Conservation (phyloP, 2,329 filamentous ascomycete species). For the Chaetomium sp. region DNA sequence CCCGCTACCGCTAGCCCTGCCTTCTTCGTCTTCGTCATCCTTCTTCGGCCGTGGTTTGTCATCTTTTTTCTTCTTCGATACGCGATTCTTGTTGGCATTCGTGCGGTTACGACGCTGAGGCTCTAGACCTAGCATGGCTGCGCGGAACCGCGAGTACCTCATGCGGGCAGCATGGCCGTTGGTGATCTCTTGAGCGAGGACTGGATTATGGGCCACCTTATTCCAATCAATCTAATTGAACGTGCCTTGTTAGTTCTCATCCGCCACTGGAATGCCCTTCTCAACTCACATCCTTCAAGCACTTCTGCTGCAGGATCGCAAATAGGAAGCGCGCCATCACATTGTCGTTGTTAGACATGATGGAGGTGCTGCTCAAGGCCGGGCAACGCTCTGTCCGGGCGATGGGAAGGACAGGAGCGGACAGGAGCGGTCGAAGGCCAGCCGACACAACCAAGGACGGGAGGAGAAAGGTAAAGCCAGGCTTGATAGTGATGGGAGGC, state of each 20-base stretch:
- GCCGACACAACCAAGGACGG: constrained; percentile 15
- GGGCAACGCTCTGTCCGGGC: constrained; percentile 1
- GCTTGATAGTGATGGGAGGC: not conserved
- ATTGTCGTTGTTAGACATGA: constrained; percentile 51
- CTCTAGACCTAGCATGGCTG: constrained; percentile 41
- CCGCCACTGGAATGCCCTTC: not conserved
- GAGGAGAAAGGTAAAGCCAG: constrained; percentile 2
- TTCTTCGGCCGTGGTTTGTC: constrained; percentile 27
- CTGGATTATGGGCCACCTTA: constrained; percentile 47
- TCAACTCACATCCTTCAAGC: constrained; percentile 51
- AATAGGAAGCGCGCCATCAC: constrained; percentile 53
- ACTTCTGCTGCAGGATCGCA: constrained; percentile 54
- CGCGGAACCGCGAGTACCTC: constrained; percentile 49
- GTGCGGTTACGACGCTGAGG: constrained; percentile 42
- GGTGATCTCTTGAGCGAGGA: constrained; percentile 47
- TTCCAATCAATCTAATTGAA: constrained; percentile 51
- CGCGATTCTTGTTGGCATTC: constrained; percentile 34
- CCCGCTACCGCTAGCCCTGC: constrained; percentile 1
- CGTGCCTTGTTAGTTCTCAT: not conserved
- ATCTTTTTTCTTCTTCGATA: constrained; percentile 42
- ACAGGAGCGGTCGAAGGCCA: constrained; percentile 14
- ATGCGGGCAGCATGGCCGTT: constrained; percentile 57
- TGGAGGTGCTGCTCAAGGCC: constrained; percentile 21
- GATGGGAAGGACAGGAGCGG: constrained; percentile 4
- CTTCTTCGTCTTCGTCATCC: constrained; percentile 13